These are phyloP conservation scores for Coprinopsis marcescibilis DNA, from an alignment of 768 basidiomycete genomes.

Conservation along the genomic window DNA sequence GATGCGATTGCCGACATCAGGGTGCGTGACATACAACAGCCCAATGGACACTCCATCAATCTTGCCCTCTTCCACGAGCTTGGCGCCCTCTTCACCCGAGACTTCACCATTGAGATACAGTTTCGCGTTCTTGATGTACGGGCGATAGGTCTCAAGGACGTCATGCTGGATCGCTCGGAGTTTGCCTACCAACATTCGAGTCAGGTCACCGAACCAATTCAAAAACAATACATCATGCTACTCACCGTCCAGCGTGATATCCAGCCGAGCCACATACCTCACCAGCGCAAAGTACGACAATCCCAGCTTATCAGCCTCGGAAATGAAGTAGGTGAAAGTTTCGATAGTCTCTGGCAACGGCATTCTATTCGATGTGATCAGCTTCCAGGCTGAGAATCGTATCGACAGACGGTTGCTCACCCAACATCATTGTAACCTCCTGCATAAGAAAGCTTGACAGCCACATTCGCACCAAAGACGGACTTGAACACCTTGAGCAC, in stretches of 20 bases:
- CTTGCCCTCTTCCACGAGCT: conserved; percentile 27
- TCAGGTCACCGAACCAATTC: not conserved
- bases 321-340: conserved; percentile 31
- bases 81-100: conserved; percentile 25
- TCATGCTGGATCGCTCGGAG: conserved; percentile 16
- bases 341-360: conserved; percentile 33
- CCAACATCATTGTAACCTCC: conserved; percentile 18
- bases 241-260: conserved; percentile 4
- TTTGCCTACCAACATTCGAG: conserved; percentile 4
- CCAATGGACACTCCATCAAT: conserved; percentile 33
- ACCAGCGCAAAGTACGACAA: conserved; percentile 12
- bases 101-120: conserved; percentile 15
- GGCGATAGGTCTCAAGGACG: conserved; percentile 15
- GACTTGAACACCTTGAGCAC: conserved; percentile 32
- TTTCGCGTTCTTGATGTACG: conserved; percentile 17
- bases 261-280: conserved; percentile 2
- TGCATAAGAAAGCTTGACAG: conserved; percentile 13
- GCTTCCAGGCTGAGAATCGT: not conserved
- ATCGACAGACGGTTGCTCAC: too few relatives aligned
- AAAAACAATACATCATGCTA: not conserved
- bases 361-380: conserved; percentile 17
- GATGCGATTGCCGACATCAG: not conserved
- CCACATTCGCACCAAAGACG: conserved; percentile 16
- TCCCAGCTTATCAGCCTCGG: conserved; percentile 28
- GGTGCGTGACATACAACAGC: conserved; percentile 29